Conservation (phyloP, 805 yeast genomes). For the Cyberlindnera bimundalis region DNA sequence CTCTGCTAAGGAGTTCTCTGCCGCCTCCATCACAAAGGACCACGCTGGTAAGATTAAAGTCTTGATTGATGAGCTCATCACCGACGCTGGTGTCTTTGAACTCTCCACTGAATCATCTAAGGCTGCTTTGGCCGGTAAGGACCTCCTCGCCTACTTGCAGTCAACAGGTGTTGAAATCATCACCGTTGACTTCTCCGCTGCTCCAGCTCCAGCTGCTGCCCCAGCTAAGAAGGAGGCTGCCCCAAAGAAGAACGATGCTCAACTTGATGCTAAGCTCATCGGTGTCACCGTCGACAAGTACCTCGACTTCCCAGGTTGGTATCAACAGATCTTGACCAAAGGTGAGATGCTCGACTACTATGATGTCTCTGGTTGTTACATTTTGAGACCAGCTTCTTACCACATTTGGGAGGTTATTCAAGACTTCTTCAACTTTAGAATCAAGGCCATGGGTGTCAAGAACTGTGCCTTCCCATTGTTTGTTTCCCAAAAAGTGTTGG, state of each 20-base stretch:
- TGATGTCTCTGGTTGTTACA: slow-evolving; percentile 98
- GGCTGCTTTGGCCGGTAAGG: slow-evolving; percentile 45
- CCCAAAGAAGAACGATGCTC: slow-evolving; percentile 39
- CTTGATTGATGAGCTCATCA: slow-evolving; percentile 47
- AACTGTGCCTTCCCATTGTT: slow-evolving; percentile 99
- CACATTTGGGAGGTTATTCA: slow-evolving; percentile 94
- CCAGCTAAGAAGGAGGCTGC: slow-evolving; percentile 25
- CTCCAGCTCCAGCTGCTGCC: slow-evolving; percentile 33
- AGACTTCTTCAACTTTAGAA: slow-evolving; percentile 73
- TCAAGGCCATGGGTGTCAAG: slow-evolving; percentile 86
- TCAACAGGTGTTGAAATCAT: slow-evolving; percentile 50
- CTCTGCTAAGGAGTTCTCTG: slow-evolving; percentile 57
- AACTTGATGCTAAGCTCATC: slow-evolving; percentile 80
- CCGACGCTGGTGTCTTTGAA: slow-evolving; percentile 33
- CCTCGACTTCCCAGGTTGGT: slow-evolving; percentile 94
- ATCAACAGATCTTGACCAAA: slow-evolving; percentile 91
- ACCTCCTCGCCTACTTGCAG: slow-evolving; percentile 43
- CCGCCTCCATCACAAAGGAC: slow-evolving; percentile 43
- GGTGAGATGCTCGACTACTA: slow-evolving; percentile 99
- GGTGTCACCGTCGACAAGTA: slow-evolving; percentile 96
- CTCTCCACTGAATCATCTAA: slow-evolving; percentile 52
- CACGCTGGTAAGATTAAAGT: slow-evolving; percentile 60
- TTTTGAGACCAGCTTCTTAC: slow-evolving; percentile 93
- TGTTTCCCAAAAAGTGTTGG: slow-evolving; percentile 87
- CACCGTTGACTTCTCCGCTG: slow-evolving; percentile 51